Conservation (phyloP, 805 yeast species). For the Teunomyces aglyptinius region DNA sequence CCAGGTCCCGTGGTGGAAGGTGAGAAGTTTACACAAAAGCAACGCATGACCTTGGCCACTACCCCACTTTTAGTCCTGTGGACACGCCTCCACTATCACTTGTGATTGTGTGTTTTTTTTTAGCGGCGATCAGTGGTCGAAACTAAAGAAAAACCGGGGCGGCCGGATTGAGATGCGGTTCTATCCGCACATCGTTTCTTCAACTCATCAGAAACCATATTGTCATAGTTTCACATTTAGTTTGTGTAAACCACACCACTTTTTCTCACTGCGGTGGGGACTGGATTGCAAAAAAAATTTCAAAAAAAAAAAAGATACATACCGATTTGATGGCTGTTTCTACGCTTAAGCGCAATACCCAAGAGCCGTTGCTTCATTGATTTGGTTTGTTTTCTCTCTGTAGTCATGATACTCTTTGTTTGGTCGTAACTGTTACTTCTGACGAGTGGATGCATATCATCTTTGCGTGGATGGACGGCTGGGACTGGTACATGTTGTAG, state of each 20-base stretch:
- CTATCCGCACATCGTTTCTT: neutral
- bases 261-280: neutral
- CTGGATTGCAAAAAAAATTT: neutral
- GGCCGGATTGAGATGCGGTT: neutral
- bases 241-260: neutral
- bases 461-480: neutral
- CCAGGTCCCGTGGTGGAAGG: neutral
- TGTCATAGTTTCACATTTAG: too few relatives aligned
- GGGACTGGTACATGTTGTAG: neutral
- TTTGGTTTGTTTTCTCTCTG: slow-evolving; percentile 15
- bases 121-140: neutral
- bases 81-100: neutral
- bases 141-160: neutral
- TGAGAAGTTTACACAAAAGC: slow-evolving; percentile 2
- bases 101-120: neutral
- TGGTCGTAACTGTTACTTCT: slow-evolving; percentile 33
- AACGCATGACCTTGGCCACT: slow-evolving; percentile 4
- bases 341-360: slow-evolving; percentile 22
- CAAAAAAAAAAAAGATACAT: slow-evolving; percentile 24
- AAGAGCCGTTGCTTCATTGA: slow-evolving; percentile 3
- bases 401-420: slow-evolving; percentile 36
- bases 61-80: slow-evolving; percentile 3
- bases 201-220: too few relatives aligned
- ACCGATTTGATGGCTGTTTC: slow-evolving; percentile 22
- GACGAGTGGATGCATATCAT: slow-evolving; percentile 9